Base-by-base conservation (phyloP, 2,329 filamentous ascomycete species). In the Botryotinia globosa region DNA sequence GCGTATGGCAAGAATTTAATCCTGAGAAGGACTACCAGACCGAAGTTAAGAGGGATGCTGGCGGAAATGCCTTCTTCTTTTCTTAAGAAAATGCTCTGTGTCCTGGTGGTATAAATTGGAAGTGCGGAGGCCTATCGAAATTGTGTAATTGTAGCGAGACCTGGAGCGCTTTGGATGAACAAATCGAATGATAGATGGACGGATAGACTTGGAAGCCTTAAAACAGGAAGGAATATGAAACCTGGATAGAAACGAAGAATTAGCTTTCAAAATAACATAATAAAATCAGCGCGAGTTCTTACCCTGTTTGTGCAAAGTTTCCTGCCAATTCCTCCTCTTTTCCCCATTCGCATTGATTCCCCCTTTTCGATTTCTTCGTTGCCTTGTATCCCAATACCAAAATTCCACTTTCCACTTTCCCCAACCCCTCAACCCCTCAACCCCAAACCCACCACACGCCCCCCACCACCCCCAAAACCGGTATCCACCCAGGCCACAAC, bases 21-120 rank as follows among this genome's bases (percentile, higher is more conserved):
- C 92, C 94, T 0, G 93, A 93, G 74, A 93, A 92, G 82, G 92
- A 98, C 78, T 97, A 97, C 83, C 87, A 89, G 79, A 87, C 85
- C 76, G 89, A 93, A 77, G 88, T 94, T 56, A 88, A 93, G 78
- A 92, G 94, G 79, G 96, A 99, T 83, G 88, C 88, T 20, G 91
- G 94, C 72, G 96, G 96, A 20, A 99, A 99, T 82, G 90, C 93
- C 0, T 98, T 98, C 82, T 99, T 99, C 85, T 95, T 94, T 81
- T 87, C 88, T 58, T 87, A 42, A 73, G 58, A 7, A 4, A 16
- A 6, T 32, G 25, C 18, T 42, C 20, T 8, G 18, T 39, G 48
- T 14, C 20, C n/a, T 25, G 48, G 25, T 54, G 48, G 34, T 56
- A 12, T 20, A 29, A 34, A 66, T 66, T 54, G 64, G 16, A 54